Base-by-base conservation (phyloP, 257 asterid genomes). In the Solanum ahanhuiri region DNA sequence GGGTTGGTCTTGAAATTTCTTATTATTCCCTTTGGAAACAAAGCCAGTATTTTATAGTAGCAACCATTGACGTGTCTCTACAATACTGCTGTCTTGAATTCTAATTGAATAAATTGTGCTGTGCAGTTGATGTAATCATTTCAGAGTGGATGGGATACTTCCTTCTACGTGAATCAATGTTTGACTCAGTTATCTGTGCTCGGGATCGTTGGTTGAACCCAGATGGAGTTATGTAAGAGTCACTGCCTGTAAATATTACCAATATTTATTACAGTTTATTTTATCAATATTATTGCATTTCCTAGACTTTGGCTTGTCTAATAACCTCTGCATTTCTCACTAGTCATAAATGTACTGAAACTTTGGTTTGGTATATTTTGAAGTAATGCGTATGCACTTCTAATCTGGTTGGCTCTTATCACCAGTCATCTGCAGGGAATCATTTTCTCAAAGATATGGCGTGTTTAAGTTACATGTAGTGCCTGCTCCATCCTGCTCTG, bases 111-210 rank as follows among this genome's bases (percentile, higher is more conserved):
- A 41, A 39, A 45, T 81, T 25, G 63, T 69, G 87, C 43, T 90
- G 83, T 35, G 87, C 91, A 97, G 99, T 97, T 91, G 99, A 95
- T 87, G 93, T 95, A 86, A 95, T 97, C 72, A 97, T 95, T 81
- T 97, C 98, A n/a, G 98, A 95, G 85, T 95, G 98, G 99, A 97
- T 95, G 99, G 98, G 99, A 73, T 94, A 94, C 92, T 97, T 97
- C 90, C 97, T 97, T 89, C 94, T 95, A 45, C 98, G 99, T 25
- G 99, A 97, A 88, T 97, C 99, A n/a, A 97, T 97, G 99, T 92
- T 97, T 22, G 99, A 97, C 89, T 95, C 99, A 7, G 98, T 97
- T 72, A 91, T 95, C 85, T 94, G 89, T 66, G 99, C 98, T 30
- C 96, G 99, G 82, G 98, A 95, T 83, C 95, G 92, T 84, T 95